Evolutionary conservation across 805 yeast species (phyloP).

Genomic region (Myxozyma lipomycoides): DNA sequence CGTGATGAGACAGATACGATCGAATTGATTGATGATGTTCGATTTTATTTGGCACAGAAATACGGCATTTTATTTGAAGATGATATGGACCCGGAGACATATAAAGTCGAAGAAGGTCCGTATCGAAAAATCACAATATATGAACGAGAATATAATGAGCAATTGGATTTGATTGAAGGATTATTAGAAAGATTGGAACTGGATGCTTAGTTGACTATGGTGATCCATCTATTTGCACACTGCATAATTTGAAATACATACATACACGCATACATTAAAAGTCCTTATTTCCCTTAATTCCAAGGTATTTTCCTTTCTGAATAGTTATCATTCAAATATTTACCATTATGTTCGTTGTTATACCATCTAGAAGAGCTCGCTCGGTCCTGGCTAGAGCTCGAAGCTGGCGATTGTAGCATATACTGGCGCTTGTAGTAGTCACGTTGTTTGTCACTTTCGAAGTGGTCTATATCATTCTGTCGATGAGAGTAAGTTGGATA

Average conservation of each 20-base stretch:
- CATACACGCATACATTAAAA: not conserved
- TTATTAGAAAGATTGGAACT: slow-evolving; percentile 41
- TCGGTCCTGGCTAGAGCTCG: too few species aligned
- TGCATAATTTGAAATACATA: not conserved
- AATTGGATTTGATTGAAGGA: slow-evolving; percentile 42
- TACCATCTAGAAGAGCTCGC: too few species aligned
- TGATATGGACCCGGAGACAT: slow-evolving; percentile 24
- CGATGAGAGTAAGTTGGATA: too few species aligned
- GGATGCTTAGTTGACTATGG: slow-evolving; percentile 39
- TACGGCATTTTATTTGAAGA: slow-evolving; percentile 36
- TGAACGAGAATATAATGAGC: slow-evolving; percentile 39
- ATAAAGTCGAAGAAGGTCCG: slow-evolving; percentile 28
- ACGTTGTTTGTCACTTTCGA: too few species aligned
- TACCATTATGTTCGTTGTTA: too few species aligned
- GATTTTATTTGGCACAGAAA: slow-evolving; percentile 53
- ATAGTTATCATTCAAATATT: too few species aligned
- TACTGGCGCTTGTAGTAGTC: too few species aligned
- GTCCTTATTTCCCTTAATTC: not conserved
- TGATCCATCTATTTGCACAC: not conserved
- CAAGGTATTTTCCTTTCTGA: too few species aligned
- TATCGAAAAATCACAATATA: slow-evolving; percentile 32
- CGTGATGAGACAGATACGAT: slow-evolving; percentile 77
- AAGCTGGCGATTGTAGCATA: too few species aligned
- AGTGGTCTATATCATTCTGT: too few species aligned
- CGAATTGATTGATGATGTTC: slow-evolving; percentile 72